Base-by-base conservation (phyloP, 495 filamentous ascomycete genomes). In the Podospora pseudoanserina region DNA sequence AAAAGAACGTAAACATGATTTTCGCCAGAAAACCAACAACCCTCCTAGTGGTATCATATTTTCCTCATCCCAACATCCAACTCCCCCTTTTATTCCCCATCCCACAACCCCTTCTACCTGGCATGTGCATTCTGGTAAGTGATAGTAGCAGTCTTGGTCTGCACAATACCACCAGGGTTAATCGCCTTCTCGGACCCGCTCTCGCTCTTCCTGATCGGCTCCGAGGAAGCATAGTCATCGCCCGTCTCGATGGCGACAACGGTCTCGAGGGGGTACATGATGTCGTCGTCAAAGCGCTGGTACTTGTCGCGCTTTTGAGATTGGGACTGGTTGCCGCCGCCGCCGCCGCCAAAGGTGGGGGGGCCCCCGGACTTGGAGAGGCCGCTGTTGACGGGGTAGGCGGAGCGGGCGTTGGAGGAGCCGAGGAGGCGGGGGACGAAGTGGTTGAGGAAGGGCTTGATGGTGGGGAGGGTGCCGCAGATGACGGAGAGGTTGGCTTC, bases 401-500 rank as follows among this genome's bases (percentile, higher is more conserved):
- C 27, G 39, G 63, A 65, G 23, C 20, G 23, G 39, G 20, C 53
- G 18, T 20, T 18, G 63, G 34, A 26, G 5, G 39, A 20, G 23
- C 59, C 64, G n/a, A 70, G 64, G 9, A 70, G 19, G 18, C 68
- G 65, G 19, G 68, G 68, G 4, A 65, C 49, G 60, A 70, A 55
- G 23, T 70, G 68, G 26, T 63, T 60, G 59, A 70, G 65, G 59
- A 70, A 70, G 9, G 62, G 20, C n/a, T 62, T 60, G 34, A 70
- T 54, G 1, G 68, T 70, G 15, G 68, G 65, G 53, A 67, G 28
- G 3, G 65, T 58, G 20, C 65, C 68, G 27, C 68, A 70, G 63
- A 70, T 70, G 32, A 67, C 60, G 28, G 62, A 30, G 5, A 70
- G 59, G 60, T 70, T 70, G 44, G 68, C 32, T 67, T 70, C 68